phyloP scores from a whole-genome alignment of 176 grass and related monocot genomes.

The Carex kokanica region DNA sequence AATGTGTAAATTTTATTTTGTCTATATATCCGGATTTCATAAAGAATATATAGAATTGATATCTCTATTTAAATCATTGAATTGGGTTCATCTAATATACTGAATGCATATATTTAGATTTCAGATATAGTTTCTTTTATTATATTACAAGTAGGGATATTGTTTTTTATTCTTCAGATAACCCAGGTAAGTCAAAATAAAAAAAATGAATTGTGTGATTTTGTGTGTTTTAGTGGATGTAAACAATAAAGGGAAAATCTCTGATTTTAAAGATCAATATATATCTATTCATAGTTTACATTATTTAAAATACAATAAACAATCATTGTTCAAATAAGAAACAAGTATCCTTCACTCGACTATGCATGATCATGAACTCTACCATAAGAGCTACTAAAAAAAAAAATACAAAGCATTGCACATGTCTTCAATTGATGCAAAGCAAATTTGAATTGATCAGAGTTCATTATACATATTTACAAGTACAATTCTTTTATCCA shows the following conservation, averaged over 20 bases:
- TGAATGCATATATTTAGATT: conserved; percentile 7
- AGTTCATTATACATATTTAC: conserved; percentile 1
- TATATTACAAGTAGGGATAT: background rate
- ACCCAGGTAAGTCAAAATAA: background rate
- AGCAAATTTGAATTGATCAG: background rate
- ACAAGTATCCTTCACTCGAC: background rate
- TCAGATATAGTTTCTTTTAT: background rate
- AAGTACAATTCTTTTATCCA: background rate
- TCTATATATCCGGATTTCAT: background rate
- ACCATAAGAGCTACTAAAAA: background rate
- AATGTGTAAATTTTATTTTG: background rate
- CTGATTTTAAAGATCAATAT: background rate
- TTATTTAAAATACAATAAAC: background rate
- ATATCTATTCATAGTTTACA: background rate
- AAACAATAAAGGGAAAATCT: background rate
- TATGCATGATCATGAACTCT: background rate
- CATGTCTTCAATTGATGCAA: background rate
- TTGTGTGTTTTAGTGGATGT: background rate
- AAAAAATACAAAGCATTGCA: background rate
- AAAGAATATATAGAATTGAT: background rate
- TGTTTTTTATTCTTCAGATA: background rate
- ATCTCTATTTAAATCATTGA: background rate
- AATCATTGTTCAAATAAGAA: background rate
- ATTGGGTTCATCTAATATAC: background rate
- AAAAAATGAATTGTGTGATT: background rate